Conservation (phyloP, 1,284 basidiomycete species). For the Cerioporus squamosus region DNA sequence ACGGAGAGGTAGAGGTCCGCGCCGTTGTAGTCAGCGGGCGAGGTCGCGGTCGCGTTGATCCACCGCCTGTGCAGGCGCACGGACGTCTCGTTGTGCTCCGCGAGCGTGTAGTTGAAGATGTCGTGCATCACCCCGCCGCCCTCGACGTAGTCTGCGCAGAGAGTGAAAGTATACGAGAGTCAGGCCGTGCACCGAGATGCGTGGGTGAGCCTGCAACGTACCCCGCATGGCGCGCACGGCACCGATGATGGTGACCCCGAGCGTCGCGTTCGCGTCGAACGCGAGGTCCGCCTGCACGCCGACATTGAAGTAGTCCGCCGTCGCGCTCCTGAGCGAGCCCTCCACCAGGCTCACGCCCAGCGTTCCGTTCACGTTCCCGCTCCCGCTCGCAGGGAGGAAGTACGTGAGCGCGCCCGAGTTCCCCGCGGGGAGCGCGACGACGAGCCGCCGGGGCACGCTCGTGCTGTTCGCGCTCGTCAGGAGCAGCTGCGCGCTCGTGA, state of each 20-base stretch:
- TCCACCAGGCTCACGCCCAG: conserved; percentile 24
- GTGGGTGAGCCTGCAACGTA: neutral
- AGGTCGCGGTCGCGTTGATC: conserved; percentile 40
- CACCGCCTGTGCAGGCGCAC: conserved; percentile 43
- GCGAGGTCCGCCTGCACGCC: conserved; percentile 41
- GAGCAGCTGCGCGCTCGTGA: conserved; percentile 43
- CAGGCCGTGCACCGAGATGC: no score
- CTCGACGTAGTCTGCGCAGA: conserved; percentile 33
- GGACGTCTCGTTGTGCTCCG: conserved; percentile 33
- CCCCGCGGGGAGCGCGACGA: conserved; percentile 46
- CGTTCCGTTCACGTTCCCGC: conserved; percentile 21
- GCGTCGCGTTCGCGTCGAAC: conserved; percentile 38
- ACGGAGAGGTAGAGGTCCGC: conserved; percentile 34
- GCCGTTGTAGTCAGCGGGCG: conserved; percentile 6
- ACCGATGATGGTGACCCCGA: conserved; percentile 46
- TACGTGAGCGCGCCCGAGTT: conserved; percentile 45
- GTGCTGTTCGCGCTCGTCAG: conserved; percentile 37
- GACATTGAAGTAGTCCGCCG: conserved; percentile 37
- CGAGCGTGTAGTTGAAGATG: conserved; percentile 49
- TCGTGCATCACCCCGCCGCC: conserved; percentile 41
- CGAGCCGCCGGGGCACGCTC: conserved; percentile 31
- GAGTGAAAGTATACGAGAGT: no score
- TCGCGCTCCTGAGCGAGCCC: conserved; percentile 28
- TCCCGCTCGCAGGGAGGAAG: conserved; percentile 35
- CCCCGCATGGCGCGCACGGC: conserved; percentile 43